A percentile compares a stretch with the other conserved stretches of the same genome.
phyloP scores from a whole-genome alignment of 225 moss, liverwort and hornwort genomes.

The Sphagnum contortum region DNA sequence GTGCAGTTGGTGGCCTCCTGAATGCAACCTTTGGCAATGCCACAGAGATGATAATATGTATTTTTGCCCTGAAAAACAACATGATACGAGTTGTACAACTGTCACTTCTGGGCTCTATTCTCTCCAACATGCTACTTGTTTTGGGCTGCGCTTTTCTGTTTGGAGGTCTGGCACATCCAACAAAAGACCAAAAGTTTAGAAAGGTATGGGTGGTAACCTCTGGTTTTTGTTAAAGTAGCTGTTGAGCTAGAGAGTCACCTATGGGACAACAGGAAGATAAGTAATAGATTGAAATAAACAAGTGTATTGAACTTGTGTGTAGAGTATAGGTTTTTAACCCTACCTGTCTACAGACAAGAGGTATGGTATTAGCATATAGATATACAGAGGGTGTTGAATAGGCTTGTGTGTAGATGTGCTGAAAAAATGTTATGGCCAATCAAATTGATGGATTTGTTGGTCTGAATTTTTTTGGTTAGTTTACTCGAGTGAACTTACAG shows the following conservation, averaged over 20 bases:
- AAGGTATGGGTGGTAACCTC: conserved; percentile 16
- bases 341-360: too few relatives aligned
- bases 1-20: conserved; percentile 61
- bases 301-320: too few relatives aligned
- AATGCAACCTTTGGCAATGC: conserved; percentile 91
- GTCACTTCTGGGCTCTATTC: conserved; percentile 80
- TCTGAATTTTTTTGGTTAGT: too few relatives aligned
- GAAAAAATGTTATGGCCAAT: too few relatives aligned
- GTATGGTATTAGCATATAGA: too few relatives aligned
- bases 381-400: too few relatives aligned
- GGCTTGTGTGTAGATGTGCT: too few relatives aligned
- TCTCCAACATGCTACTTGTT: conserved; percentile 92
- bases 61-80: conserved; percentile 57
- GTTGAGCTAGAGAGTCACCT: background rate
- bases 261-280: too few relatives aligned
- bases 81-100: conserved; percentile 87
- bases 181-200: conserved; percentile 73
- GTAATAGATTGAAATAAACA: too few relatives aligned
- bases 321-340: too few relatives aligned
- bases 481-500: too few relatives aligned
- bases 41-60: conserved; percentile 83
- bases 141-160: conserved; percentile 79
- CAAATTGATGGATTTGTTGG: too few relatives aligned
- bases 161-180: conserved; percentile 51
- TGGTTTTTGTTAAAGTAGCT: background rate